Evolutionary conservation across 2,329 filamentous ascomycete genomes (phyloP).

Genomic region (Sporothrix dimorphospora): DNA sequence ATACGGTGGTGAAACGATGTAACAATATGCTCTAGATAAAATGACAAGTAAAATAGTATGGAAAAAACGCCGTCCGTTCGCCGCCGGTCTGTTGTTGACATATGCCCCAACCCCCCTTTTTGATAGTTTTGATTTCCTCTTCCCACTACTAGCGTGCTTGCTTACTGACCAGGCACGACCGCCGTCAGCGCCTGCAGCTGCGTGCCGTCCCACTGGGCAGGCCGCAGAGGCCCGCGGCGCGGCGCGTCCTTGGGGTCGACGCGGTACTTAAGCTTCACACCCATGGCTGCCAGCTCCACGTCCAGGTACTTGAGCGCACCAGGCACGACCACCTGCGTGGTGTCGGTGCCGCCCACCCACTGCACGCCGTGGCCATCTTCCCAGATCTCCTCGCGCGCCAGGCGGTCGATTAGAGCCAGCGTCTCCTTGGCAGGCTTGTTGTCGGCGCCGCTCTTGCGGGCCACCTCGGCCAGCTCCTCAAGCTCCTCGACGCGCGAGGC

Average conservation of each 20-base stretch:
- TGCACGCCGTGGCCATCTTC: constrained; percentile 84
- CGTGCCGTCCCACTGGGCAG: constrained; percentile 35
- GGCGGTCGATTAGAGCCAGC: constrained; percentile 22
- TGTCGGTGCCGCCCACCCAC: constrained; percentile 87
- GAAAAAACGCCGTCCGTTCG: constrained; percentile 22
- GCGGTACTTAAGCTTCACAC: constrained; percentile 86
- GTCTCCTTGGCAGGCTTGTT: background rate
- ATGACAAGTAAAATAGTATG: background rate
- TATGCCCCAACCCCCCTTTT: constrained; percentile 4
- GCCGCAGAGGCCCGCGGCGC: constrained; percentile 55
- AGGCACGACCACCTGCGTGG: constrained; percentile 88
- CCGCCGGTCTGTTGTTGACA: constrained; percentile 15
- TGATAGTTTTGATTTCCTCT: background rate
- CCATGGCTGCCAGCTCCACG: constrained; percentile 95
- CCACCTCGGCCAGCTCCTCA: constrained; percentile 56
- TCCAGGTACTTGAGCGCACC: constrained; percentile 92
- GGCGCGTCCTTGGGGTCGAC: constrained; percentile 67
- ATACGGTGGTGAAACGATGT: background rate
- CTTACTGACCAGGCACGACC: constrained; percentile 10
- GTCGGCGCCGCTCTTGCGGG: constrained; percentile 62
- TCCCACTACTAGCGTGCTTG: background rate
- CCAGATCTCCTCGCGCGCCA: constrained; percentile 65
- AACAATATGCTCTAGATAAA: background rate
- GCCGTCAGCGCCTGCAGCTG: constrained; percentile 22
- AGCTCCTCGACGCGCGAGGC: constrained; percentile 64